A percentile compares a stretch with the other conserved stretches of the same genome.
Conservation (phyloP, 768 basidiomycete species). For the Leccinum ochraceum region DNA sequence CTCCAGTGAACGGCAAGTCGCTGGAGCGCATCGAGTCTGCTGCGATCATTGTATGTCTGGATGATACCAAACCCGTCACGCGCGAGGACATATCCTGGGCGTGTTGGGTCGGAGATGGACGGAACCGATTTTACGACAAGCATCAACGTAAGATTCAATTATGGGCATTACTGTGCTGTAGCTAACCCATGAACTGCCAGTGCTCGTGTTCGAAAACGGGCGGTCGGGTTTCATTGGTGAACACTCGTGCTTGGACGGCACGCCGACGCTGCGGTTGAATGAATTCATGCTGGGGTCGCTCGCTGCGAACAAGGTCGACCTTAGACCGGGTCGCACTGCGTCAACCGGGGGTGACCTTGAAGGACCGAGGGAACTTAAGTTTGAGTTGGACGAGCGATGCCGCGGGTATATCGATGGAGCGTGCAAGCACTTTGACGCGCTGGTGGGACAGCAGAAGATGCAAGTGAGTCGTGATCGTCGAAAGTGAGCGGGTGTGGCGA, state of each 20-base stretch:
- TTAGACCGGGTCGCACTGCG: slow-evolving; percentile 52
- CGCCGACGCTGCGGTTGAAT: slow-evolving; percentile 92
- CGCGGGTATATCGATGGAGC: slow-evolving; percentile 55
- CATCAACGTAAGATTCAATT: slow-evolving; percentile 68
- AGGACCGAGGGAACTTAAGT: slow-evolving; percentile 65
- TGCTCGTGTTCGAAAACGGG: slow-evolving; percentile 93
- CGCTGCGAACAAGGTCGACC: slow-evolving; percentile 69
- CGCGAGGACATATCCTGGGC: slow-evolving; percentile 80
- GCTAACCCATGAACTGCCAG: slow-evolving; percentile 38
- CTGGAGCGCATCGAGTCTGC: slow-evolving; percentile 86
- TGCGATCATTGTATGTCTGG: slow-evolving; percentile 84
- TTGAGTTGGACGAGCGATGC: slow-evolving; percentile 61
- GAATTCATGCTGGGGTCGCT: slow-evolving; percentile 87
- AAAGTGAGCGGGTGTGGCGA: neutral
- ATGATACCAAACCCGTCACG: slow-evolving; percentile 78
- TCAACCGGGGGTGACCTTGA: slow-evolving; percentile 45
- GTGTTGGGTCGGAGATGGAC: slow-evolving; percentile 88
- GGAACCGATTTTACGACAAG: slow-evolving; percentile 95
- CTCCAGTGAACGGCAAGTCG: slow-evolving; percentile 62
- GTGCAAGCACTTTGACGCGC: slow-evolving; percentile 67
- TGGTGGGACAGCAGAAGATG: slow-evolving; percentile 79
- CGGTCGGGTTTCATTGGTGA: slow-evolving; percentile 92
- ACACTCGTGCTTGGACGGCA: slow-evolving; percentile 92
- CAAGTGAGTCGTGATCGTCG: slow-evolving; percentile 35
- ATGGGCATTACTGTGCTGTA: neutral